phyloP scores from a whole-genome alignment of 1,284 basidiomycete genomes.

The Chiua sp. region DNA sequence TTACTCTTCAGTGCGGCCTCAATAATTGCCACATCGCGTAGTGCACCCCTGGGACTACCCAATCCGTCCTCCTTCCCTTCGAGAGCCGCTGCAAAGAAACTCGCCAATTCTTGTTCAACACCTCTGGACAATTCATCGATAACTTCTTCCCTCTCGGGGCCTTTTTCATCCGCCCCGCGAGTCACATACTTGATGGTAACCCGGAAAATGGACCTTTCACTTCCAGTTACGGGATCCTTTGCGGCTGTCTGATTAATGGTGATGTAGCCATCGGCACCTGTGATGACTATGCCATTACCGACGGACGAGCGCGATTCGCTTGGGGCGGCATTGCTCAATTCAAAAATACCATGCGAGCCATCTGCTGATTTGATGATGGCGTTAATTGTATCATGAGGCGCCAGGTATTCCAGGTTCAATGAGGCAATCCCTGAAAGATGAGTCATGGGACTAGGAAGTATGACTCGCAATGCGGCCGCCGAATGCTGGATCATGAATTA shows the following conservation, averaged over 20 bases:
- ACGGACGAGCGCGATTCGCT: constrained; percentile 45
- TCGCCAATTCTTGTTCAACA: constrained; percentile 62
- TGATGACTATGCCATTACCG: constrained; percentile 54
- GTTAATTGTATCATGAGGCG: constrained; percentile 79
- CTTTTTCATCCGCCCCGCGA: constrained; percentile 48
- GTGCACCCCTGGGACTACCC: constrained; percentile 60
- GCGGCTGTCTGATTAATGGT: constrained; percentile 44
- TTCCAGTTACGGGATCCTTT: constrained; percentile 29
- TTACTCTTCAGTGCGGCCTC: constrained; percentile 77
- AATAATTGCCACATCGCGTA: constrained; percentile 79
- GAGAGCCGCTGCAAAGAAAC: constrained; percentile 61
- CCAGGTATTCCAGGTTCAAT: constrained; percentile 70
- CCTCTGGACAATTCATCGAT: constrained; percentile 55
- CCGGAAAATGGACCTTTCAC: constrained; percentile 35
- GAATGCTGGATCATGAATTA: constrained; percentile 53
- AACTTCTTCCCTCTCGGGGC: constrained; percentile 55
- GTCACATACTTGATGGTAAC: constrained; percentile 47
- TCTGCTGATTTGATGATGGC: constrained; percentile 55
- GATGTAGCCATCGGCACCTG: constrained; percentile 65
- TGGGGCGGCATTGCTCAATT: constrained; percentile 63
- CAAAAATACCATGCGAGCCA: constrained; percentile 62
- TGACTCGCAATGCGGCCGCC: constrained; percentile 61
- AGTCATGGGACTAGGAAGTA: constrained; percentile 59
- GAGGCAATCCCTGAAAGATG: constrained; percentile 69
- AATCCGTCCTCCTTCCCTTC: constrained; percentile 50